Conservation (phyloP, 164 flowering plant genomes). For the Pachysandra terminalis region DNA sequence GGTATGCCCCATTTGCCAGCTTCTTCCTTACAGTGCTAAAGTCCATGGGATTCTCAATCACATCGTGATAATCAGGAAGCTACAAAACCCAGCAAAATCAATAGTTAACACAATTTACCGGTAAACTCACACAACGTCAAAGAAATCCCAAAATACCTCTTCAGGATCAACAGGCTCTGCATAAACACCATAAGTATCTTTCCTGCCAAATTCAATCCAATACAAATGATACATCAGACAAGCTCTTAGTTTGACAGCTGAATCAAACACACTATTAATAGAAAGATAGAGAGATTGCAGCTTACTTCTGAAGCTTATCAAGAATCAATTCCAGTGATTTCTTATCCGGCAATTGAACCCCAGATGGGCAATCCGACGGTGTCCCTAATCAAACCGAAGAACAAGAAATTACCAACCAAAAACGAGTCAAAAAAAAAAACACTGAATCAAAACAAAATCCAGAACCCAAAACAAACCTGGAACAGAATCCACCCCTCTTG, state of each 20-base stretch:
- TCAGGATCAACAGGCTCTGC: constrained; percentile 97
- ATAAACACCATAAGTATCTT: constrained; percentile 90
- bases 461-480: constrained; percentile 36
- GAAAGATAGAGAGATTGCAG: background rate
- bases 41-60: constrained; percentile 93
- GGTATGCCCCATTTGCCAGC: constrained; percentile 63
- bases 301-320: constrained; percentile 92
- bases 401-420: background rate
- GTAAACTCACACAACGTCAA: background rate
- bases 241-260: background rate
- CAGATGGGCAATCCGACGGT: constrained; percentile 27
- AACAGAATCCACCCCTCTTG: constrained; percentile 29
- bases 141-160: constrained; percentile 50
- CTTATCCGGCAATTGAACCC: constrained; percentile 63
- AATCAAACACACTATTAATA: background rate
- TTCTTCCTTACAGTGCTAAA: constrained; percentile 90
- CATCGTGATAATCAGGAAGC: constrained; percentile 95
- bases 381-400: constrained; percentile 35
- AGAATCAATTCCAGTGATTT: constrained; percentile 76
- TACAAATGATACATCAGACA: constrained; percentile 1
- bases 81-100: constrained; percentile 25
- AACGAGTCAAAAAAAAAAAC: background rate
- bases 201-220: constrained; percentile 51
- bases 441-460: constrained; percentile 8
- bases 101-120: constrained; percentile 1